Base-by-base conservation (phyloP, 225 moss, liverwort and hornwort species). In the Ulota crispa region DNA sequence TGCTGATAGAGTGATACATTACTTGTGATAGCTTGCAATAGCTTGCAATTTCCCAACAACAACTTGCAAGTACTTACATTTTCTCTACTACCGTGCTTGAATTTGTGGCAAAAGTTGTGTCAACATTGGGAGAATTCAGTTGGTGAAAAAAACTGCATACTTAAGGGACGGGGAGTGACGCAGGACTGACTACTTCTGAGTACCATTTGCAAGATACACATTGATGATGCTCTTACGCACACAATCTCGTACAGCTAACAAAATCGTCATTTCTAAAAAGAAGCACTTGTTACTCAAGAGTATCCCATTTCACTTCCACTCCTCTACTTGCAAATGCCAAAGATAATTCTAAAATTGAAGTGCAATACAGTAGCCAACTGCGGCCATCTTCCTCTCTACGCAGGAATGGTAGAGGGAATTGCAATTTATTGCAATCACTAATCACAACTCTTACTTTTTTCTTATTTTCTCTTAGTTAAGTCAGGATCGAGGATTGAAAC, bases 241-340 rank as follows among this genome's bases (percentile, higher is more conserved):
- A 42, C 2, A 42, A 28, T 61, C 36, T 23, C 8, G 34, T n/a
- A 14, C 0, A 0, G 0, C 0, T 24, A 0, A 26, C 8, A 16
- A 56, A 21, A 57, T 1, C 36, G 6, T 26, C 18, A 1, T 23
- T 53, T 26, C 0, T 39, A 0, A 72, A 54, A 71, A 31, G 1
- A 72, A 32, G 4, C 13, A 20, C 7, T 31, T 68, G 16, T 1
- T 26, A 5, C 37, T 37, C 0, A 66, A 27, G 2, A 27, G 5
- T 9, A 45, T 20, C 4, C 23, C n/a, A n/a, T 8, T 27, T 16
- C 26, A 68, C 41, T 71, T 20, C 31, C 30, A 50, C 3, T 52
- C 18, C 27, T 0, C 18, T 8, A 12, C 9, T n/a, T 73, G 16
- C 24, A 36, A 56, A 37, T 73, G 9, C 9, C 34, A 15, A 4